phyloP scores from a whole-genome alignment of 208 protist genomes.

The Crithidia acanthocephali region DNA sequence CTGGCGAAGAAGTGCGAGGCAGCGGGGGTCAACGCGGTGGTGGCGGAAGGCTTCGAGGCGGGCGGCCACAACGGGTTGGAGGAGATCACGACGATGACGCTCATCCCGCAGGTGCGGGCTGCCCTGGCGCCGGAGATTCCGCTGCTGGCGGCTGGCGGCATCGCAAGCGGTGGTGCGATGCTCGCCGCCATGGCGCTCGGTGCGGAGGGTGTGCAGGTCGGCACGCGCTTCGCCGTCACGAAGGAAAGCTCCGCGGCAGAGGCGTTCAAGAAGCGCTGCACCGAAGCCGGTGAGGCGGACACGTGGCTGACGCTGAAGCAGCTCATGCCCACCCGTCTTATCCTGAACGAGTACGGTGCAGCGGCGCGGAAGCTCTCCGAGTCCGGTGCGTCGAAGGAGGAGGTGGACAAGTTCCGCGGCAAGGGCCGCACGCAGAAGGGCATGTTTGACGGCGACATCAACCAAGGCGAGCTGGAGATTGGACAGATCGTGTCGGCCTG shows the following conservation, averaged over 20 bases:
- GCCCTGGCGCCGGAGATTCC: conserved; percentile 66
- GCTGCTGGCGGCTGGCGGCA: conserved; percentile 75
- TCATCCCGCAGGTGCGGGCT: conserved; percentile 63
- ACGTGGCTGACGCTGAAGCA: conserved; percentile 77
- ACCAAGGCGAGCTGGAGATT: conserved; percentile 68
- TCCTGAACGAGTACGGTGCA: conserved; percentile 67
- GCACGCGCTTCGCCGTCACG: conserved; percentile 77
- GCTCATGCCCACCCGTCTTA: conserved; percentile 58
- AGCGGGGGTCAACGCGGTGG: conserved; percentile 77
- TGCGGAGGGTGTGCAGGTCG: conserved; percentile 78
- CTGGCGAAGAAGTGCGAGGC: conserved; percentile 77
- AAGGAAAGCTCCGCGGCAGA: conserved; percentile 57
- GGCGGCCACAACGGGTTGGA: conserved; percentile 72
- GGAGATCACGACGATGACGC: conserved; percentile 71
- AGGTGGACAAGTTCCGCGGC: conserved; percentile 47
- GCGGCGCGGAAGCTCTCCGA: conserved; percentile 43
- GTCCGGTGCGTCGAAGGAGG: conserved; percentile 45
- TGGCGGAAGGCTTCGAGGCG: conserved; percentile 84
- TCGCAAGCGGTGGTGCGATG: conserved; percentile 64
- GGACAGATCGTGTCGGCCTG: conserved; percentile 58
- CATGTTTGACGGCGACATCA: conserved; percentile 65
- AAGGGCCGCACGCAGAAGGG: conserved; percentile 49
- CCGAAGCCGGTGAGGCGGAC: conserved; percentile 42
- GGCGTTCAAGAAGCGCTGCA: conserved; percentile 59
- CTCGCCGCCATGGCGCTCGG: conserved; percentile 73